Evolutionary conservation across 2,329 filamentous ascomycete species (phyloP), one percentile per base, ranked within the genome.

Genomic region (Alternaria angustiovoidea): DNA sequence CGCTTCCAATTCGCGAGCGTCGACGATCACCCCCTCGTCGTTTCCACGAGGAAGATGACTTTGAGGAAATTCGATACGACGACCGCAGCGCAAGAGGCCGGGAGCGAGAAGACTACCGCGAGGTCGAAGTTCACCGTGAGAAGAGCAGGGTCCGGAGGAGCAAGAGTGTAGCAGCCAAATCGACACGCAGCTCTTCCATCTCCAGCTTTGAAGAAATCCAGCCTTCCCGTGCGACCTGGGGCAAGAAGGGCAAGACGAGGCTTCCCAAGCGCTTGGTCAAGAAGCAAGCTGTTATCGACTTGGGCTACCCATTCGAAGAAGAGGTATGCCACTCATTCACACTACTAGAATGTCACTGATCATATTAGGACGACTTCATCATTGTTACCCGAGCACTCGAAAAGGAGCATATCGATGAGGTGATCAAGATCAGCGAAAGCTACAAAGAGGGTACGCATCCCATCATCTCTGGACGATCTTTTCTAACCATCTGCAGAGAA

Each of bases 361-460:
- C 56, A 34, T 36, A 7, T 7, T 66, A 95, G 91, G 92, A 91
- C 39, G 89, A 91, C 67, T 91, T 90, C 22, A 88, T 95, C 69
- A 87, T 97, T 53, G 88, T 98, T 34, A 88, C 91, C 68, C 90
- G 92, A 73, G 94, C 94, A 9, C 85, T 98, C 5, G 91, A 92
- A 16, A 94, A 96, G 70, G 88, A 94, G 18, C 93, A 97, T 70
- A 97, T 97, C 64, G 93, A 97, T 69, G 91, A 96, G 71, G 85
- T 97, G 44, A 91, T 97, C 70, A 90, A 88, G 71, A 83, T 93
- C 51, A 96, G 92, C 78, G 91, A 93, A 71, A 88, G 90, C 32
- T 93, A 92, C 79, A 82, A 82, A 73, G 80, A 81, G 51, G 75
- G 81, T 82, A 73, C 54, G 80, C 67, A 47, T 16, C n/a, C 26